These are phyloP conservation scores for Hippophae rhamnoides DNA, from an alignment of 306 rosid species.

Conservation along the genomic window DNA sequence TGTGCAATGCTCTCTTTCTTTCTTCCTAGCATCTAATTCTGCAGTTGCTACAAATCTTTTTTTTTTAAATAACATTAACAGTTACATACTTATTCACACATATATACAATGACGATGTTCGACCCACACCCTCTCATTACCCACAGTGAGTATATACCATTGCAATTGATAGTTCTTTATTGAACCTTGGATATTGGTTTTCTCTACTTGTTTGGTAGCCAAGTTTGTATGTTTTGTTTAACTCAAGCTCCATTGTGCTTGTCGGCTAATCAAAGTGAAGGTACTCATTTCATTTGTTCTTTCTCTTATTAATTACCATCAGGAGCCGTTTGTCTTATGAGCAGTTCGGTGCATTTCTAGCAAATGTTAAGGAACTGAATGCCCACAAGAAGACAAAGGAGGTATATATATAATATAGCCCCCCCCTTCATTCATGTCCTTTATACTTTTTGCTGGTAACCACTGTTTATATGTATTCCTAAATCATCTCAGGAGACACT, in stretches of 20 bases:
- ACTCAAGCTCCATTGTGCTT: neutral
- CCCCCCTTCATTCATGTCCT: neutral
- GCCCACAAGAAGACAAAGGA: slow-evolving; percentile 84
- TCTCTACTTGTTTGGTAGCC: neutral
- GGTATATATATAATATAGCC: slow-evolving; percentile 26
- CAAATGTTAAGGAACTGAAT: slow-evolving; percentile 90
- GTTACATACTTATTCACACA: too few relatives aligned
- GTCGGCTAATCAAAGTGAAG: neutral
- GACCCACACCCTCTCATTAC: too few relatives aligned
- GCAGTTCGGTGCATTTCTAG: slow-evolving; percentile 89
- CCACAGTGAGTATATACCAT: too few relatives aligned
- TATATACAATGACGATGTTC: too few relatives aligned
- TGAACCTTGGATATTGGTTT: too few relatives aligned
- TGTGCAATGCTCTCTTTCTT: too few relatives aligned
- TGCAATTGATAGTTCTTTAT: too few relatives aligned
- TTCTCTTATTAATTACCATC: slow-evolving; percentile 16
- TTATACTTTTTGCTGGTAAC: neutral
- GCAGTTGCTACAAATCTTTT: neutral
- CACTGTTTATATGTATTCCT: neutral
- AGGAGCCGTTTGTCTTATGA: slow-evolving; percentile 94
- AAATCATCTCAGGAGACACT: slow-evolving; percentile 64
- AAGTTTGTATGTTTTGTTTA: neutral
- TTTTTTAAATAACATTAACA: too few relatives aligned
- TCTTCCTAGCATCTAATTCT: neutral
- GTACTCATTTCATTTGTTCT: neutral